Evolutionary conservation across 2,329 filamentous ascomycete genomes (phyloP).

Genomic region (Geoglossum cookeanum): DNA sequence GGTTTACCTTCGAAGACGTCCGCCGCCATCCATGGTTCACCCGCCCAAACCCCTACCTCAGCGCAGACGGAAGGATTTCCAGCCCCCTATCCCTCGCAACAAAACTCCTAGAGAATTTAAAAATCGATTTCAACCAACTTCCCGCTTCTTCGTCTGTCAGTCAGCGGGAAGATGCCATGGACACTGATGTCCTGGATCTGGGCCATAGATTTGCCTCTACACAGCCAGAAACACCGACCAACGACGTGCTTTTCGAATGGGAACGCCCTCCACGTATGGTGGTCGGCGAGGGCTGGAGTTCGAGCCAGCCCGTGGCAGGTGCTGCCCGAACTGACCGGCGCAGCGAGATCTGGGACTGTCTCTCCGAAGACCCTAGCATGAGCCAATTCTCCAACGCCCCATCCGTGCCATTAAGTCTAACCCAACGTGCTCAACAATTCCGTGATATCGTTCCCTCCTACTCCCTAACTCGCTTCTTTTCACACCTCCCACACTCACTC

Average conservation of each 20-base stretch:
- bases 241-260: slow-evolving; percentile 70
- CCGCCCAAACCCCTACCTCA: slow-evolving; percentile 57
- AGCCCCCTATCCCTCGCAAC: slow-evolving; percentile 80
- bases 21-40: slow-evolving; percentile 92
- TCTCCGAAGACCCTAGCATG: slow-evolving; percentile 70
- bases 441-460: slow-evolving; percentile 78
- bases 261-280: slow-evolving; percentile 49
- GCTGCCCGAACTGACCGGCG: slow-evolving; percentile 15
- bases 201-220: slow-evolving; percentile 48
- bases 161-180: slow-evolving; percentile 39
- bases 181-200: slow-evolving; percentile 36
- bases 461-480: slow-evolving; percentile 82
- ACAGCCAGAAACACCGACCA: slow-evolving; percentile 61
- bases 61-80: slow-evolving; percentile 49
- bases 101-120: slow-evolving; percentile 78
- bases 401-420: slow-evolving; percentile 62
- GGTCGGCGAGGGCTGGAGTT: slow-evolving; percentile 19
- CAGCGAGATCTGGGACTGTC: slow-evolving; percentile 35
- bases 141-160: slow-evolving; percentile 18
- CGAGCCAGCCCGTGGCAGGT: slow-evolving; percentile 28
- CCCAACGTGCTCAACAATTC: slow-evolving; percentile 76
- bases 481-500: slow-evolving; percentile 52
- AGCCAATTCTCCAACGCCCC: slow-evolving; percentile 69
- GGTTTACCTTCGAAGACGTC: slow-evolving; percentile 75
- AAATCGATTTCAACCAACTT: slow-evolving; percentile 64